Evolutionary conservation across 2,329 filamentous ascomycete genomes (phyloP).

Genomic region (Pseudonectria buxi): DNA sequence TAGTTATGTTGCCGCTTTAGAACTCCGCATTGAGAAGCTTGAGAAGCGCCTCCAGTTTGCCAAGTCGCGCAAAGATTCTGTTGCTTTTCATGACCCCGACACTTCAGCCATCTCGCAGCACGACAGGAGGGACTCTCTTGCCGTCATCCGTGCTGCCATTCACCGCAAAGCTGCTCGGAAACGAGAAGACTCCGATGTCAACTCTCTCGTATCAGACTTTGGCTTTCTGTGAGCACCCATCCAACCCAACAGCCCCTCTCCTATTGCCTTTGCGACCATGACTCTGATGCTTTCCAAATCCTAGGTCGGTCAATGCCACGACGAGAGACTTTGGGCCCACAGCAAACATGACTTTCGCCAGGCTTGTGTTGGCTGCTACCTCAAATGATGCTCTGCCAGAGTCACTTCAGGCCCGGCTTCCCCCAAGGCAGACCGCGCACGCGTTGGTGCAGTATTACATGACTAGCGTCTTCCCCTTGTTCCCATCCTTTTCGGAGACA

Average conservation of each 20-base stretch:
- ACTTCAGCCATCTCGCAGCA: constrained; percentile 26
- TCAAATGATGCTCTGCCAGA: constrained; percentile 65
- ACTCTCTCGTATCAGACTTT: constrained; percentile 89
- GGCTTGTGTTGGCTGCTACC: constrained; percentile 77
- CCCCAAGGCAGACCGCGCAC: constrained; percentile 61
- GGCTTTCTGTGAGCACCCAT: constrained; percentile 65
- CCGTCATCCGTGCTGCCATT: constrained; percentile 55
- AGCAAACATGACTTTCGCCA: constrained; percentile 86
- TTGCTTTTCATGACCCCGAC: constrained; percentile 58
- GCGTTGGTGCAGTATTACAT: constrained; percentile 77
- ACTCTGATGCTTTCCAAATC: constrained; percentile 3
- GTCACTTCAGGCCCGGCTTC: constrained; percentile 55
- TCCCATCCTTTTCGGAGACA: constrained; percentile 78
- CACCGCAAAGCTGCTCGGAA: constrained; percentile 57
- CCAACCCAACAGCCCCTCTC: no score
- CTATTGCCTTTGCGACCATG: background rate
- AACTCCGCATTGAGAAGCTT: constrained; percentile 81
- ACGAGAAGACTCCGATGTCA: constrained; percentile 77
- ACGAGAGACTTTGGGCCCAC: constrained; percentile 90
- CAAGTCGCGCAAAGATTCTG: constrained; percentile 62
- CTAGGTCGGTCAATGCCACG: constrained; percentile 85
- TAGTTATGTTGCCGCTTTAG: constrained; percentile 90
- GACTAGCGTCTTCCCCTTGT: constrained; percentile 69
- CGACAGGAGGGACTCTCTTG: constrained; percentile 58
- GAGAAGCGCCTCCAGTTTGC: constrained; percentile 70